Conservation (phyloP, 345 rosid species). For the Moricandia arvensis region DNA sequence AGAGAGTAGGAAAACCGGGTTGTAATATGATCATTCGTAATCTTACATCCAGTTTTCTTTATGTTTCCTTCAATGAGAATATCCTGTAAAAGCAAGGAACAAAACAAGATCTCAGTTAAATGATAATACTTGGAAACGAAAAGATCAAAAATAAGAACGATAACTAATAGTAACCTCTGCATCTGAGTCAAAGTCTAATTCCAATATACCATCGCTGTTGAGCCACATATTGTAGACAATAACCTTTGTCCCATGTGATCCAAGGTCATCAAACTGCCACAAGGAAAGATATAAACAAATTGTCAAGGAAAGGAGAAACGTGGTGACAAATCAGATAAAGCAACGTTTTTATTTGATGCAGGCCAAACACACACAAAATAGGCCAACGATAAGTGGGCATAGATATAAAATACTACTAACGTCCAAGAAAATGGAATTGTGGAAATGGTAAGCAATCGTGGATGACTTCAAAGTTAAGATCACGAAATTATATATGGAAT, state of each 20-base stretch:
- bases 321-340: not conserved
- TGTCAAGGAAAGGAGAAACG: conserved; percentile 17
- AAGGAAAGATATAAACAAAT: not conserved
- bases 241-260: conserved; percentile 83
- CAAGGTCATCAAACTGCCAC: conserved; percentile 79
- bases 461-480: not conserved
- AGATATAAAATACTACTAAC: too few relatives aligned
- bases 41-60: conserved; percentile 50
- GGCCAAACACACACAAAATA: conserved; percentile 2
- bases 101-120: conserved; percentile 19
- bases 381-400: not conserved
- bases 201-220: conserved; percentile 57
- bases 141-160: conserved; percentile 15
- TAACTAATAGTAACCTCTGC: conserved; percentile 51
- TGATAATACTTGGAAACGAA: conserved; percentile 1
- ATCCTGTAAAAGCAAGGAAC: conserved; percentile 50
- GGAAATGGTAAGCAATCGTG: not conserved
- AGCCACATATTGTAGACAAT: conserved; percentile 85
- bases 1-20: conserved; percentile 66
- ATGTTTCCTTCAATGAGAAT: conserved; percentile 68
- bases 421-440: not conserved
- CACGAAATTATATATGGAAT: not conserved
- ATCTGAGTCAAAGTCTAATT: conserved; percentile 73
- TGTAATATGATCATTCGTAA: conserved; percentile 66
- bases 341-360: not conserved